phyloP scores from a whole-genome alignment of 768 basidiomycete species.

The Boletus bicolor region DNA sequence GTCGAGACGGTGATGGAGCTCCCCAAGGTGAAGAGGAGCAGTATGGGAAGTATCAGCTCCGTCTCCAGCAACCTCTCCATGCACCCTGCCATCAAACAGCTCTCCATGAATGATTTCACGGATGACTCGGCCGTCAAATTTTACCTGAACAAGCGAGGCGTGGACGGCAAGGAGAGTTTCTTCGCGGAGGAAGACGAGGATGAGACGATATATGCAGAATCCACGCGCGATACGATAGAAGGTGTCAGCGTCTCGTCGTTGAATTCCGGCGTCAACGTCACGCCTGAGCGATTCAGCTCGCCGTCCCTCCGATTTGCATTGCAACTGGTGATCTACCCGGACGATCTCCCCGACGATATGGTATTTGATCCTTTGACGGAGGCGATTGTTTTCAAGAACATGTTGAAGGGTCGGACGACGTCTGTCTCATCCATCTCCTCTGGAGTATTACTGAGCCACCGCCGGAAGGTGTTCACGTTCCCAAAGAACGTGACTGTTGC shows the following conservation, averaged over 20 bases:
- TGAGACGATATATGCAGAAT: conserved; percentile 38
- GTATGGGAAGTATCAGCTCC: conserved; percentile 92
- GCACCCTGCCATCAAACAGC: conserved; percentile 92
- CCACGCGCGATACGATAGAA: conserved; percentile 31
- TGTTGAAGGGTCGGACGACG: conserved; percentile 55
- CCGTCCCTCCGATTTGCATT: conserved; percentile 83
- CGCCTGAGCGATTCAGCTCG: conserved; percentile 73
- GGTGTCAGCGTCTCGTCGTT: conserved; percentile 17
- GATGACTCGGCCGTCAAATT: conserved; percentile 98
- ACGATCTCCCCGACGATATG: conserved; percentile 93
- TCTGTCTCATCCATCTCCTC: conserved; percentile 44
- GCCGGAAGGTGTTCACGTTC: conserved; percentile 85
- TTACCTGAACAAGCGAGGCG: conserved; percentile 73
- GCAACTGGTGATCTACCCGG: conserved; percentile 82
- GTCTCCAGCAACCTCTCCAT: conserved; percentile 87
- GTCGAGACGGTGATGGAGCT: conserved; percentile 77
- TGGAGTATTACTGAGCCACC: conserved; percentile 54
- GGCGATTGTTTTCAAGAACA: conserved; percentile 86
- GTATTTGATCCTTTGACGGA: conserved; percentile 90
- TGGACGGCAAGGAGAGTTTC: conserved; percentile 43
- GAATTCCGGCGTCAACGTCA: conserved; percentile 41
- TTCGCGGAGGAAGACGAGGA: conserved; percentile 46
- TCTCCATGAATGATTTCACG: conserved; percentile 96
- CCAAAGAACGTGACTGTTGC: conserved; percentile 95
- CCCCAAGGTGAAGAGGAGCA: conserved; percentile 89